Evolutionary conservation across 805 yeast genomes (phyloP).

Genomic region (Brettanomyces anomalus): DNA sequence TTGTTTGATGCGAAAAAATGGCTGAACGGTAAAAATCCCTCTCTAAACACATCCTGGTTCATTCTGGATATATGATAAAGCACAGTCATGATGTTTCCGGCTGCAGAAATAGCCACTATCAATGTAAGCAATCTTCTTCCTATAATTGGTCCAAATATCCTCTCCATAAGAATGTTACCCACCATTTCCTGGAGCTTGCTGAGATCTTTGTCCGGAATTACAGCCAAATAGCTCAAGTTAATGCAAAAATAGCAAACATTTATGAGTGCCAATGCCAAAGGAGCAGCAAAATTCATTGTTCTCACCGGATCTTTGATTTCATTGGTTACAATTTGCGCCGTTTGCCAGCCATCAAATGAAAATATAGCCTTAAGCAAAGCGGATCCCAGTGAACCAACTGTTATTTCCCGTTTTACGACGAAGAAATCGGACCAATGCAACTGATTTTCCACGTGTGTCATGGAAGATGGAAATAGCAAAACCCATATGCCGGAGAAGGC

Average conservation of each 20-base stretch:
- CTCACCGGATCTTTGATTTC: constrained; percentile 44
- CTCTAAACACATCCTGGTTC: constrained; percentile 49
- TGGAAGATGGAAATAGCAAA: constrained; percentile 33
- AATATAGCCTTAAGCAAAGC: constrained; percentile 45
- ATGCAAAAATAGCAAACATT: constrained; percentile 38
- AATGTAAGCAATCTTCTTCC: constrained; percentile 41
- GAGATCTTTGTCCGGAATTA: constrained; percentile 40
- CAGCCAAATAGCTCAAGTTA: constrained; percentile 42
- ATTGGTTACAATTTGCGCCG: constrained; percentile 45
- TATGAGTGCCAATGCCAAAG: constrained; percentile 34
- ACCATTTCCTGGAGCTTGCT: constrained; percentile 37
- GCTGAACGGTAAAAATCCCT: constrained; percentile 45
- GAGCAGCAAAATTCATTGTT: constrained; percentile 46
- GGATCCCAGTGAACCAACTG: constrained; percentile 35
- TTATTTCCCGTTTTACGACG: constrained; percentile 21
- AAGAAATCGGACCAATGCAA: constrained; percentile 24
- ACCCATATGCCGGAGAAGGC: constrained; percentile 52
- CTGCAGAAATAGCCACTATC: constrained; percentile 45
- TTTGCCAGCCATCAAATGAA: constrained; percentile 48
- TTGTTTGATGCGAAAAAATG: constrained; percentile 43
- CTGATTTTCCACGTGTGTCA: constrained; percentile 36
- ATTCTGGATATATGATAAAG: constrained; percentile 44
- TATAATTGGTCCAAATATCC: constrained; percentile 37
- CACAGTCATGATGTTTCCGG: constrained; percentile 48
- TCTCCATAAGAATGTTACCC: constrained; percentile 45